Conservation (phyloP, 2,329 filamentous ascomycete species). For the Alternaria dauci region DNA sequence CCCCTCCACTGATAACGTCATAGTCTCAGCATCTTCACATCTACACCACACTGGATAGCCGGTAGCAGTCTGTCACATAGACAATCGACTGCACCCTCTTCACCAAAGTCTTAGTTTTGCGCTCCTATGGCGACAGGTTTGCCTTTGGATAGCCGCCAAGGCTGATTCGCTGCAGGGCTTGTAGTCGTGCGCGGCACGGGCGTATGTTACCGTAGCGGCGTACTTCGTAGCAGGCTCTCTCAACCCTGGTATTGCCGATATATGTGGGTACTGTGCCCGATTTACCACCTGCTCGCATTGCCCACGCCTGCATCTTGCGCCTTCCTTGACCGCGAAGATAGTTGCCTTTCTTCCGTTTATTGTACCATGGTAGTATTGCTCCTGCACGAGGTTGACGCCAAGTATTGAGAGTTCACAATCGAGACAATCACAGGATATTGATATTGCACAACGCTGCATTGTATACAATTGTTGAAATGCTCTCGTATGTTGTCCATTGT, state of each 20-base stretch:
- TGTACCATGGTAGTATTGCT: not conserved
- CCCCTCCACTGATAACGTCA: constrained; percentile 9
- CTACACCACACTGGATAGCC: not conserved
- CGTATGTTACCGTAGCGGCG: no score
- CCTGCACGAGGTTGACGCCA: not conserved
- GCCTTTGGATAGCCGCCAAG: constrained; percentile 14
- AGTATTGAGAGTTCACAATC: not conserved
- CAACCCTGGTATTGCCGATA: not conserved
- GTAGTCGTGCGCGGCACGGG: not conserved
- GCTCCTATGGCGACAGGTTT: not conserved
- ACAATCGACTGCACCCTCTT: not conserved
- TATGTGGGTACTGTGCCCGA: not conserved
- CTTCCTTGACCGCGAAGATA: no score
- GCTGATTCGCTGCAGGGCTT: not conserved
- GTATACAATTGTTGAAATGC: not conserved
- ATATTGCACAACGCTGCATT: not conserved
- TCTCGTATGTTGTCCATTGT: not conserved
- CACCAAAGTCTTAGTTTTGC: not conserved
- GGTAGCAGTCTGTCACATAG: not conserved
- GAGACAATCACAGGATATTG: not conserved
- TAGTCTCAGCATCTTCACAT: constrained; percentile 1
- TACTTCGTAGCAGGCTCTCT: no score
- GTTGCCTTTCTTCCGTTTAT: not conserved
- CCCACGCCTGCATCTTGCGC: not conserved
- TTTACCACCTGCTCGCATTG: not conserved